Base-by-base conservation (phyloP, 345 rosid genomes). In the Draba incana region DNA sequence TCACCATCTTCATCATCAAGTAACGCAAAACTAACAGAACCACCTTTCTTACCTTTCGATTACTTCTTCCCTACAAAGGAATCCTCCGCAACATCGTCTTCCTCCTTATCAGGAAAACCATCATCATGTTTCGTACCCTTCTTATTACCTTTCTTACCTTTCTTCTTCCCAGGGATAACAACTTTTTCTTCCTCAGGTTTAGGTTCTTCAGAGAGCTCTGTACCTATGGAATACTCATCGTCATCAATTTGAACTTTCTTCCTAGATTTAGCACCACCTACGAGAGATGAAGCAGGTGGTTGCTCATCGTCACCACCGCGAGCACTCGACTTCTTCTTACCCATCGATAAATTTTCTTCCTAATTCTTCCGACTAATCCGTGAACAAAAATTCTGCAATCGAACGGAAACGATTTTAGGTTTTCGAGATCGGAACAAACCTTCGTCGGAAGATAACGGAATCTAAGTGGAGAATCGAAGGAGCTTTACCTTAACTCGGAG, bases 241-340 rank as follows among this genome's bases (percentile, higher is more conserved):
- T 89, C 98, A 60, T 92, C 98, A 14, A 92, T 84, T 68, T 76
- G 70, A 10, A 77, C 77, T 80, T 89, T 92, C 79, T 92, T 92
- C 85, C 85, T 91, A 25, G 89, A 84, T 78, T 86, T 91, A 11
- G 73, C 84, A 10, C 70, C 85, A 57, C 84, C 85, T 2, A 77
- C 85, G 33, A 71, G 62, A 42, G 80, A 65, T 11, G 78, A 67
- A 12, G 81, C 79, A 46, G 79, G 27, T 0, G 62, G 52, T 35
- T 30, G 73, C 55, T 84, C 94, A 3, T 86, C 94, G 4, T 81
- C 94, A 4, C 85, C 94, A 8, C 78, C 94, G 1, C 86, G 78
- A 1, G 75, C 76, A 28, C 78, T 75, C 12, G 88, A 75, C 85
- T 85, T 90, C 88, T 88, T 90, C 62, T 83, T 71, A 51, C 92